phyloP scores from a whole-genome alignment of 805 yeast species.

The Lipomyces chichibuensis region DNA sequence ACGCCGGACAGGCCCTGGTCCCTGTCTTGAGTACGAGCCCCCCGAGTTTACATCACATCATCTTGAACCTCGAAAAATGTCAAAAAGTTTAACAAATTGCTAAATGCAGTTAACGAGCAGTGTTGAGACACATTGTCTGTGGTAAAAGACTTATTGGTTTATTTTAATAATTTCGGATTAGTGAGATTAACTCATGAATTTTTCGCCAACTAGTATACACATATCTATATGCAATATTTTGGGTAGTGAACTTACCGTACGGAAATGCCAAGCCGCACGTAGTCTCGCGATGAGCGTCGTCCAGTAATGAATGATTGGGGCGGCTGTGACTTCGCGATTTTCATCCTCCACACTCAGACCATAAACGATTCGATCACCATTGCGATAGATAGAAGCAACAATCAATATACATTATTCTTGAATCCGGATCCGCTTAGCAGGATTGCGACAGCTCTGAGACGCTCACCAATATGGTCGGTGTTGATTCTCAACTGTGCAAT shows the following conservation, averaged over 20 bases:
- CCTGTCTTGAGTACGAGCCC: neutral
- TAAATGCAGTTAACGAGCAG: too few relatives aligned
- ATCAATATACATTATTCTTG: neutral
- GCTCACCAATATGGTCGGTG: neutral
- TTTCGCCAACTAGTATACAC: too few relatives aligned
- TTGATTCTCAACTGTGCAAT: conserved; percentile 18
- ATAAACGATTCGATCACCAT: neutral
- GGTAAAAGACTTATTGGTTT: neutral
- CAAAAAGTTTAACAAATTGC: too few relatives aligned
- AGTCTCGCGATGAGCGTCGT: neutral
- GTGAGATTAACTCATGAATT: too few relatives aligned
- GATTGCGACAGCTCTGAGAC: neutral
- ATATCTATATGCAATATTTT: too few relatives aligned
- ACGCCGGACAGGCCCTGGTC: neutral
- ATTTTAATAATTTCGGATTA: too few relatives aligned
- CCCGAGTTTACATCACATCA: neutral
- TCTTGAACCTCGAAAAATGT: too few relatives aligned
- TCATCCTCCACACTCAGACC: neutral
- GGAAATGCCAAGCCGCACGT: too few relatives aligned
- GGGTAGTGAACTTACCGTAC: too few relatives aligned
- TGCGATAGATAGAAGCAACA: neutral
- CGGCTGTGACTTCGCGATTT: neutral
- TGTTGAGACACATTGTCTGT: too few relatives aligned
- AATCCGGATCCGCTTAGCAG: neutral
- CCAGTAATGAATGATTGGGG: too few relatives aligned